phyloP scores from a whole-genome alignment of 768 basidiomycete species.

The Trametes villosa region DNA sequence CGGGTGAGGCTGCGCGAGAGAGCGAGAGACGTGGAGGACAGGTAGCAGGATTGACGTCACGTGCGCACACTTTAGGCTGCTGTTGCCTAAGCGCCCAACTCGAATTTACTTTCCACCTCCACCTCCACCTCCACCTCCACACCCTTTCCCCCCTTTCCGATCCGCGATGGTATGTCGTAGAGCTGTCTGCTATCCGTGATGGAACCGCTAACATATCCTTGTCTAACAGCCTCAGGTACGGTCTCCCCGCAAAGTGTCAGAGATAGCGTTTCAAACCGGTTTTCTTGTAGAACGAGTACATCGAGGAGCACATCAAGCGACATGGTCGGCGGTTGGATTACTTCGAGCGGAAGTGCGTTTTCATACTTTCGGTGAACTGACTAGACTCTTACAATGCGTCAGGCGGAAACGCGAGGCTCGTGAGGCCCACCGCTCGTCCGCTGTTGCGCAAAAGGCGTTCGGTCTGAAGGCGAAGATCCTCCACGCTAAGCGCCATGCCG shows the following conservation, averaged over 20 bases:
- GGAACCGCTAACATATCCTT: not conserved
- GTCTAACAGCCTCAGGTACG: slow-evolving; percentile 66
- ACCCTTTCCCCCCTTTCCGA: slow-evolving; percentile 17
- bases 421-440: slow-evolving; percentile 75
- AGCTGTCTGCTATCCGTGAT: not conserved
- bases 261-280: not conserved
- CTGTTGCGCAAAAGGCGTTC: slow-evolving; percentile 89
- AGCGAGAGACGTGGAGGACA: slow-evolving; percentile 21
- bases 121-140: slow-evolving; percentile 13
- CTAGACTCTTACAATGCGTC: not conserved
- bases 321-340: slow-evolving; percentile 96
- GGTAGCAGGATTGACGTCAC: slow-evolving; percentile 24
- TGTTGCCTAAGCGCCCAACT: slow-evolving; percentile 1
- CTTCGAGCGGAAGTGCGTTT: slow-evolving; percentile 87
- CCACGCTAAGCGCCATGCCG: slow-evolving; percentile 93
- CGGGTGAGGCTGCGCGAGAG: not conserved
- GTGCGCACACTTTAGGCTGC: slow-evolving; percentile 6
- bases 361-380: not conserved
- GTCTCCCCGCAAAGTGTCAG: not conserved
- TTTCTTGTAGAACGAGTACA: slow-evolving; percentile 87
- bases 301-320: slow-evolving; percentile 97
- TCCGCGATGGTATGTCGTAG: slow-evolving; percentile 32
- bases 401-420: slow-evolving; percentile 87
- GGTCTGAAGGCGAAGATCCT: slow-evolving; percentile 98
- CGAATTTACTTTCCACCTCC: slow-evolving; percentile 6